These are phyloP conservation scores for Magnolia kwangsiensis DNA, from an alignment of 164 flowering plant genomes.

Conservation along the genomic window DNA sequence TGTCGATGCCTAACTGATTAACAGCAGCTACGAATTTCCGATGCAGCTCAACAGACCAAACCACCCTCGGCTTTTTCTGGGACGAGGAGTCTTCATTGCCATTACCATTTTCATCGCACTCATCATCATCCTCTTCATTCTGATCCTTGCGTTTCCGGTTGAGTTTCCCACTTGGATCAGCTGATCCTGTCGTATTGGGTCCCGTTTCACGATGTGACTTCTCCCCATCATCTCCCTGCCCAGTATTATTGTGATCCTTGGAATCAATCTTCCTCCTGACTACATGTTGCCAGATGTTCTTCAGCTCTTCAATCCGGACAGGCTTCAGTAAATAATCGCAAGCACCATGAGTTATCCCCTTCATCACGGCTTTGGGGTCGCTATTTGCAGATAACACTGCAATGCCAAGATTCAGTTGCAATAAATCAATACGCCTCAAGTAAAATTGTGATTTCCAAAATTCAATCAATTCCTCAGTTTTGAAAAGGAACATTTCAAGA, in stretches of 20 bases:
- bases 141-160: slow-evolving; percentile 67
- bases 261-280: slow-evolving; percentile 18
- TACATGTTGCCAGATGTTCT: slow-evolving; percentile 48
- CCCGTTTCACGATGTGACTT: slow-evolving; percentile 25
- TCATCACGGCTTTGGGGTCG: slow-evolving; percentile 27
- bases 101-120: slow-evolving; percentile 43
- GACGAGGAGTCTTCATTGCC: slow-evolving; percentile 62
- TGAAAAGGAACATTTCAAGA: neutral
- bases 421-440: neutral
- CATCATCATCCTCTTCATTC: slow-evolving; percentile 62
- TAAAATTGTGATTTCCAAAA: too few relatives aligned
- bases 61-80: slow-evolving; percentile 84
- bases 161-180: slow-evolving; percentile 45
- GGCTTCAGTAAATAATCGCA: slow-evolving; percentile 41
- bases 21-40: slow-evolving; percentile 84
- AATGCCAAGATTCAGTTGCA: slow-evolving; percentile 2
- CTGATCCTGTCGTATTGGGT: slow-evolving; percentile 20
- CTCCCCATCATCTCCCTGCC: slow-evolving; percentile 17
- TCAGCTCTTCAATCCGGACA: slow-evolving; percentile 27
- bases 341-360: slow-evolving; percentile 39
- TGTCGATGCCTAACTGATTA: slow-evolving; percentile 77
- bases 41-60: slow-evolving; percentile 85
- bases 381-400: slow-evolving; percentile 36
- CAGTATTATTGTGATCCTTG: slow-evolving; percentile 11
- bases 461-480: neutral